A percentile compares a stretch with the other conserved stretches of the same genome.
Conservation (phyloP, 192 early-diverging fungal species). For the Chytriomyces sp. region DNA sequence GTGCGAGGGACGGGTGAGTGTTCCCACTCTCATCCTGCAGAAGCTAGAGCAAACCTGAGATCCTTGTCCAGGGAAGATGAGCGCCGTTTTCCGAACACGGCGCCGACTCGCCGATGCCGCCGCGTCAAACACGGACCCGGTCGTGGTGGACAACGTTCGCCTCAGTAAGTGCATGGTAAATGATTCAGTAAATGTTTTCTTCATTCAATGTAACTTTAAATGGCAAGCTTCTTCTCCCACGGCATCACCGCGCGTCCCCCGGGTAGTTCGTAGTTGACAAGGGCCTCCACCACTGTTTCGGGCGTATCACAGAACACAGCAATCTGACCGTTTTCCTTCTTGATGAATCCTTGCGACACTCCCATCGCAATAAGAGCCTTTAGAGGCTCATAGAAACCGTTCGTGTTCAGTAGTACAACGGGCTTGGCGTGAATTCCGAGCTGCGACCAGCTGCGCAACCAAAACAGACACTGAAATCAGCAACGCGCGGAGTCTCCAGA, state of each 20-base stretch:
- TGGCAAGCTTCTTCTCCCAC: background rate
- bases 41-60: constrained; percentile 27
- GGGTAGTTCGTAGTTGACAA: constrained; percentile 13
- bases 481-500: background rate
- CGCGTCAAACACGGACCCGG: no score
- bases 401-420: constrained; percentile 74
- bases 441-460: constrained; percentile 54
- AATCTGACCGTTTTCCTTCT: constrained; percentile 47
- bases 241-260: background rate
- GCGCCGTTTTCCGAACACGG: constrained; percentile 25
- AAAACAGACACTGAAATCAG: background rate
- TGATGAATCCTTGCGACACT: constrained; percentile 68
- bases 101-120: background rate
- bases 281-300: constrained; percentile 37
- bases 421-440: constrained; percentile 82
- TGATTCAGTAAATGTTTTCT: background rate
- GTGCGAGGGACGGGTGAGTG: background rate
- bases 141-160: no score
- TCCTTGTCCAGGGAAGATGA: constrained; percentile 41
- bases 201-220: background rate
- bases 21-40: background rate
- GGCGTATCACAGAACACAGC: constrained; percentile 63
- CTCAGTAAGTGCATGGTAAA: no score
- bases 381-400: constrained; percentile 75
- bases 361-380: constrained; percentile 63